These are phyloP conservation scores for Flaveria bidentis DNA, from an alignment of 129 eudicot species.

Conservation along the genomic window DNA sequence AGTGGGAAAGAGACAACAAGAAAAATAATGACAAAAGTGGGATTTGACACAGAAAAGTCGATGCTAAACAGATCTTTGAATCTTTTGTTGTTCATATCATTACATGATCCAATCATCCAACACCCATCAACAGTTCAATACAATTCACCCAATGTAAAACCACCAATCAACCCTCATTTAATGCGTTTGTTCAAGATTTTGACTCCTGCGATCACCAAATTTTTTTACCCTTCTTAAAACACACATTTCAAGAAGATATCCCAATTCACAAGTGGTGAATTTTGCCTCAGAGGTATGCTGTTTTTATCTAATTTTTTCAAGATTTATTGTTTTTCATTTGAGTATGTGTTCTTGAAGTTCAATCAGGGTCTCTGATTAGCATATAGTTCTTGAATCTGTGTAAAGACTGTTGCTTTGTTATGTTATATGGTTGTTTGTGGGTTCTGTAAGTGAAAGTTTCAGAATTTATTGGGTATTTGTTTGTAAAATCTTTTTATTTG, in stretches of 20 bases:
- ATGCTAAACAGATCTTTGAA: slow-evolving; percentile 43
- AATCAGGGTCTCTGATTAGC: not conserved
- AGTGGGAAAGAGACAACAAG: slow-evolving; percentile 20
- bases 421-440: not conserved
- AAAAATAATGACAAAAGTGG: not conserved
- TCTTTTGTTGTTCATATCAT: slow-evolving; percentile 23
- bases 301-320: not conserved
- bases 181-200: slow-evolving; percentile 7
- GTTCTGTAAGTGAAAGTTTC: slow-evolving; percentile 4
- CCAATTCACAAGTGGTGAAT: not conserved
- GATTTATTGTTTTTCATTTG: not conserved
- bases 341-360: slow-evolving; percentile 7
- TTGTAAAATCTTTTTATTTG: not conserved
- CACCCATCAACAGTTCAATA: not conserved
- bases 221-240: slow-evolving; percentile 12
- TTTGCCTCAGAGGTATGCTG: slow-evolving; percentile 23
- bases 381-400: not conserved
- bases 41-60: slow-evolving; percentile 47
- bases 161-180: slow-evolving; percentile 24
- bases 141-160: slow-evolving; percentile 13
- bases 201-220: slow-evolving; percentile 11
- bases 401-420: slow-evolving; percentile 7
- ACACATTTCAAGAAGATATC: slow-evolving; percentile 15
- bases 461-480: slow-evolving; percentile 4
- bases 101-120: slow-evolving; percentile 30